These are phyloP conservation scores for Tanacetum coccineum DNA, from an alignment of 129 eudicot genomes.

Conservation along the genomic window DNA sequence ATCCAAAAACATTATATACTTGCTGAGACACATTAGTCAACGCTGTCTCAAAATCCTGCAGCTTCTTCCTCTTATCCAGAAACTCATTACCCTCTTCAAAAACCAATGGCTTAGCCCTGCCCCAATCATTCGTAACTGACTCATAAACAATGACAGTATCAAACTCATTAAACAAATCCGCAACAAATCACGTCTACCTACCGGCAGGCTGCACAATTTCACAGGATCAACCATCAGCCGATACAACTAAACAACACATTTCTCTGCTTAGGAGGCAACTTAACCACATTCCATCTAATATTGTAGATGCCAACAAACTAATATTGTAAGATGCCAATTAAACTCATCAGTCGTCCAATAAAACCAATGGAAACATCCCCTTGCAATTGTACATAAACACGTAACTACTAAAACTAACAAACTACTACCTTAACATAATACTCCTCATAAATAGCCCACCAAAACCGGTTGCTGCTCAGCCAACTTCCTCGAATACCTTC, in stretches of 20 bases:
- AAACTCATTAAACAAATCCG: conserved; percentile 83
- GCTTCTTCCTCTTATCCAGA: conserved; percentile 61
- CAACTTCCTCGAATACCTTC: too few relatives aligned
- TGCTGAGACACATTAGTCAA: conserved; percentile 68
- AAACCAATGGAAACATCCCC: too few relatives aligned
- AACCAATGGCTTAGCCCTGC: conserved; percentile 55
- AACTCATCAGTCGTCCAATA: too few relatives aligned
- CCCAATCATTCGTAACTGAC: conserved; percentile 79
- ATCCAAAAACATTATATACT: conserved; percentile 33
- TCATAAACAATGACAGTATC: too few relatives aligned
- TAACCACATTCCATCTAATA: conserved; percentile 74
- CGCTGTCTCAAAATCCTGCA: conserved; percentile 73
- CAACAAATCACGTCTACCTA: conserved; percentile 85
- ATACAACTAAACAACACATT: conserved; percentile 55
- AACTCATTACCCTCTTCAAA: conserved; percentile 90
- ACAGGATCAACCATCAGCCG: conserved; percentile 39
- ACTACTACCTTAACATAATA: too few relatives aligned
- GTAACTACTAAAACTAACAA: too few relatives aligned
- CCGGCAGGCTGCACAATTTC: conserved; percentile 68
- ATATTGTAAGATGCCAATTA: too few relatives aligned
- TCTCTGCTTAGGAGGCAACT: conserved; percentile 72
- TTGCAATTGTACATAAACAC: too few relatives aligned
- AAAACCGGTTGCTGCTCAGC: too few relatives aligned
- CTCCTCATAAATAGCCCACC: too few relatives aligned
- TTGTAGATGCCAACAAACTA: conserved; percentile 72